Percentiles rank a stretch among this genome's conserved stretches.
Conservation (phyloP, 306 rosid genomes). For the Acacia confusa region DNA sequence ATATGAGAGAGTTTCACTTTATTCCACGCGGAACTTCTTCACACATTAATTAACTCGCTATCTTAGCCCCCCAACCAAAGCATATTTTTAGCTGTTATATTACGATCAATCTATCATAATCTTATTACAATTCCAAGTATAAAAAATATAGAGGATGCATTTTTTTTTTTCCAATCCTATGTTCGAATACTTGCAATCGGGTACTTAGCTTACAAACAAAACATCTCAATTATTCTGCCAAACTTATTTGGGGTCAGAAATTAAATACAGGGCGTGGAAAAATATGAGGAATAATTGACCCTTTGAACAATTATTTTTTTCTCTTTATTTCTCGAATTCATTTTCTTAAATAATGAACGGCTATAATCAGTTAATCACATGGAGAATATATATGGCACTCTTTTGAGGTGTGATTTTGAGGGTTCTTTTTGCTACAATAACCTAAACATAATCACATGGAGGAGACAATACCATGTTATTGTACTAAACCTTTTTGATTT, state of each 20-base stretch:
- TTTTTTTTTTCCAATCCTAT: neutral
- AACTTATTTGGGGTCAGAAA: neutral
- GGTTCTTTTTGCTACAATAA: constrained; percentile 15
- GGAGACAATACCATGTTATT: constrained; percentile 22
- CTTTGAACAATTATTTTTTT: neutral
- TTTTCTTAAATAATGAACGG: neutral
- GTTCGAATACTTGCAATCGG: neutral
- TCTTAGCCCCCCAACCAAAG: no score
- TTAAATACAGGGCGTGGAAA: no score
- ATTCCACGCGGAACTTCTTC: no score
- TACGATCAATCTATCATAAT: no score
- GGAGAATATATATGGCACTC: constrained; percentile 28
- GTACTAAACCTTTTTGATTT: neutral
- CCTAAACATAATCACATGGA: neutral
- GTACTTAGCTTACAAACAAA: neutral
- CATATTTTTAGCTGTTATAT: no score
- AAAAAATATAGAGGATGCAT: neutral
- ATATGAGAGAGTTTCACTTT: no score
- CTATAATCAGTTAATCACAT: neutral
- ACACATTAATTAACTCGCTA: no score
- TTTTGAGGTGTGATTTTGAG: neutral
- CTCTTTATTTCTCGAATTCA: neutral
- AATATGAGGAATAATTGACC: neutral
- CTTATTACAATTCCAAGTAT: no score
- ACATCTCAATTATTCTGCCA: neutral